Percentiles rank a stretch among this genome's conserved stretches.
Evolutionary conservation across 176 grass and related monocot species (phyloP).

Genomic region (Phoenix dactylifera): DNA sequence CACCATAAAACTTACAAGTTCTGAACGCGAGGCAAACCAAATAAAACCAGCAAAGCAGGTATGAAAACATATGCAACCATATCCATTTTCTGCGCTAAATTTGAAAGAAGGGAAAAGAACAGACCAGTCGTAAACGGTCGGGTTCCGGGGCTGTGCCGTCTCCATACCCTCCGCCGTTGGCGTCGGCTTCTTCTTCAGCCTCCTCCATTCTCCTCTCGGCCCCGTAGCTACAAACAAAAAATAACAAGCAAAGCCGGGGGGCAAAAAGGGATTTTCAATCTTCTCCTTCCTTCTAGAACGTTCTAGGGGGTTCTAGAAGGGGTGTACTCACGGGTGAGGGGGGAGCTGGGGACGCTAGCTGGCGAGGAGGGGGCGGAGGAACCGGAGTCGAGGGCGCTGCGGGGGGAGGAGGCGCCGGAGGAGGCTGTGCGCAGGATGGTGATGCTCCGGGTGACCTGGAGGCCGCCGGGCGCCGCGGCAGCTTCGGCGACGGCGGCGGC

Average conservation of each 20-base stretch:
- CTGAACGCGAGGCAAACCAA: too few species aligned
- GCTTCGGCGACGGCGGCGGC: background rate
- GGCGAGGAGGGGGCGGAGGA: conserved; percentile 58
- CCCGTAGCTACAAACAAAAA: conserved; percentile 36
- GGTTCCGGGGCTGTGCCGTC: conserved; percentile 41
- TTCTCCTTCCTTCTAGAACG: background rate
- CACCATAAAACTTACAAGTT: too few species aligned
- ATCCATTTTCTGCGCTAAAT: too few species aligned
- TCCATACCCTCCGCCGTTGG: conserved; percentile 8
- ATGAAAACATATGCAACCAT: too few species aligned
- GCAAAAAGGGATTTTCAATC: background rate
- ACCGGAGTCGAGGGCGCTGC: conserved; percentile 24
- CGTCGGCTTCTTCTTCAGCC: conserved; percentile 39
- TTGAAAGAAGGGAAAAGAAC: background rate
- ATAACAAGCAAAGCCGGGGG: background rate
- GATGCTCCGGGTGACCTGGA: conserved; percentile 54
- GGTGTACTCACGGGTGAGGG: conserved; percentile 30
- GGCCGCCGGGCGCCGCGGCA: background rate
- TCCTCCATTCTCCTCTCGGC: conserved; percentile 54
- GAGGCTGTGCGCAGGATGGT: conserved; percentile 53
- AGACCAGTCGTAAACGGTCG: conserved; percentile 89
- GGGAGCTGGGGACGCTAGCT: conserved; percentile 49
- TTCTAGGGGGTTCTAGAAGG: background rate
- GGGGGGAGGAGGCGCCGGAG: conserved; percentile 6
- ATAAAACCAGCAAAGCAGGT: too few species aligned